Evolutionary conservation across 805 yeast genomes (phyloP).

Genomic region (Starmerella scarabaei): DNA sequence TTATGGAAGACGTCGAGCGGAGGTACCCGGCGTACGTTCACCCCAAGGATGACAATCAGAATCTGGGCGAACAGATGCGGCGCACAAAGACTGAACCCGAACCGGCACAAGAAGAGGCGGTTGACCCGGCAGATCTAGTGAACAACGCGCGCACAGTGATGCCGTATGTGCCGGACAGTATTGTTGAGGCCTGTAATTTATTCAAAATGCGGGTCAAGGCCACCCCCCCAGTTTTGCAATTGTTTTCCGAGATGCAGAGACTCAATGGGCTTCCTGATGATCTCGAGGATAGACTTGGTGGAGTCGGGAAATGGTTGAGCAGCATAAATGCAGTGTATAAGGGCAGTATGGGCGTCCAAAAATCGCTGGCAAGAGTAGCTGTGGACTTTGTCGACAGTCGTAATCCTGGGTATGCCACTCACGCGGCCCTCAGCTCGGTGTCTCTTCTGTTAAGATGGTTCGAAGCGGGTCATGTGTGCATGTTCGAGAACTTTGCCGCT

Average conservation of each 20-base stretch:
- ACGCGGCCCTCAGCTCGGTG: slow-evolving; percentile 14
- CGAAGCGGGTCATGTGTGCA: slow-evolving; percentile 61
- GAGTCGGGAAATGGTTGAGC: slow-evolving; percentile 31
- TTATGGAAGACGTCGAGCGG: slow-evolving; percentile 50
- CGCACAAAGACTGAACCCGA: slow-evolving; percentile 38
- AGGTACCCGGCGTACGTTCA: slow-evolving; percentile 48
- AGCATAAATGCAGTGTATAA: slow-evolving; percentile 47
- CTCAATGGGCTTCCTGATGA: slow-evolving; percentile 28
- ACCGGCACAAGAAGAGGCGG: too few species aligned
- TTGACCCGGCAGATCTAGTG: slow-evolving; percentile 16
- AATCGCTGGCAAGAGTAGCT: slow-evolving; percentile 51
- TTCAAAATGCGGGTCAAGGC: slow-evolving; percentile 49
- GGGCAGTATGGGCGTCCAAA: slow-evolving; percentile 40
- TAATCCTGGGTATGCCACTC: slow-evolving; percentile 3
- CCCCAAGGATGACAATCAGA: slow-evolving; percentile 40
- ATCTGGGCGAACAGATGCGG: slow-evolving; percentile 33
- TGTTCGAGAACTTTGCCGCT: slow-evolving; percentile 60
- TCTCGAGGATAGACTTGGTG: background rate
- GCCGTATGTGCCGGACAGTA: slow-evolving; percentile 50
- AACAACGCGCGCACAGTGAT: slow-evolving; percentile 3
- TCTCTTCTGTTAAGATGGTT: slow-evolving; percentile 57
- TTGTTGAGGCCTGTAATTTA: slow-evolving; percentile 65
- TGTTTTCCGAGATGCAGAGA: slow-evolving; percentile 50
- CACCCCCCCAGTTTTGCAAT: slow-evolving; percentile 53
- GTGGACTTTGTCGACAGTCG: slow-evolving; percentile 33